Evolutionary conservation across 768 basidiomycete genomes (phyloP).

Genomic region (Multifurca ochricompacta): DNA sequence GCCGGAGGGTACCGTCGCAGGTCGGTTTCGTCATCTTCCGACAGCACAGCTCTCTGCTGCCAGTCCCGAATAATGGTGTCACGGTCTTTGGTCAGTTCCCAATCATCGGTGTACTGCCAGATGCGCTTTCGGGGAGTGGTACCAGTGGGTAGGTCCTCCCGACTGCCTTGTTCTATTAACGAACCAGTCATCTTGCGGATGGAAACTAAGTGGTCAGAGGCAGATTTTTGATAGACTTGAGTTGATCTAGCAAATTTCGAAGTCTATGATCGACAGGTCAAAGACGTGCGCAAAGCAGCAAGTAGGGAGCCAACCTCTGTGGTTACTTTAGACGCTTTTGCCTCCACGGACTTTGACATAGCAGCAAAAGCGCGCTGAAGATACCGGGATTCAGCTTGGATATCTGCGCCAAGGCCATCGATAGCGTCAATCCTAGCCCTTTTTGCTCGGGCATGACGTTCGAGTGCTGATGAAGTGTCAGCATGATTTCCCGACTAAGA

Average conservation of each 20-base stretch:
- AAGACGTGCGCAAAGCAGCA: neutral
- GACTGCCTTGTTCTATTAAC: conserved; percentile 49
- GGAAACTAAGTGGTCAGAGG: conserved; percentile 37
- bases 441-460: conserved; percentile 55
- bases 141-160: conserved; percentile 61
- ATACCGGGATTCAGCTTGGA: conserved; percentile 45
- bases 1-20: conserved; percentile 12
- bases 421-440: conserved; percentile 59
- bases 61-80: conserved; percentile 50
- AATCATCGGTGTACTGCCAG: conserved; percentile 63
- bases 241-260: conserved; percentile 34
- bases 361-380: conserved; percentile 45
- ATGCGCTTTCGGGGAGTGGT: conserved; percentile 68
- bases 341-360: conserved; percentile 41
- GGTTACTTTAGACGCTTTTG: conserved; percentile 35
- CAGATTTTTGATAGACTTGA: conserved; percentile 38
- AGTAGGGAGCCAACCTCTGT: conserved; percentile 41
- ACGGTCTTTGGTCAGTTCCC: conserved; percentile 62
- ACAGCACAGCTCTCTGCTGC: conserved; percentile 27
- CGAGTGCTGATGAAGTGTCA: conserved; percentile 39
- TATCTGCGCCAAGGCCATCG: conserved; percentile 38
- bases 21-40: conserved; percentile 28
- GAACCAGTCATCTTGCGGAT: conserved; percentile 44
- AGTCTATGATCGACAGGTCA: conserved; percentile 29
- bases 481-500: neutral